Percentiles rank a stretch among this genome's conserved stretches.
phyloP scores from a whole-genome alignment of 371 early-diverging fungal genomes.

The Fennellomyces sp. region DNA sequence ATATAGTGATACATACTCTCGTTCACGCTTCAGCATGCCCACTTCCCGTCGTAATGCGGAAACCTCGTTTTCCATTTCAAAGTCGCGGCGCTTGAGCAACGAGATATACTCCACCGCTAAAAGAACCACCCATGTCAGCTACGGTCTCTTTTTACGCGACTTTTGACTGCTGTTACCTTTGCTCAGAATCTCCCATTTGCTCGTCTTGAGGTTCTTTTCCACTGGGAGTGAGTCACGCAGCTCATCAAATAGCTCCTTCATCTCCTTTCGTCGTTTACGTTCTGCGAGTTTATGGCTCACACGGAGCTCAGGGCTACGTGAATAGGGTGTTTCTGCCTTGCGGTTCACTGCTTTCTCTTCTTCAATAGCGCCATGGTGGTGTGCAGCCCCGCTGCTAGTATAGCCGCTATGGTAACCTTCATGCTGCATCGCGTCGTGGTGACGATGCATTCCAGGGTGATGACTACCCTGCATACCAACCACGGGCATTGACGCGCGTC shows the following conservation, averaged over 20 bases:
- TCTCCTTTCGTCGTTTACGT: constrained; percentile 81
- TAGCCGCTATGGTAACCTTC: constrained; percentile 2
- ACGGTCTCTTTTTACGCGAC: neutral
- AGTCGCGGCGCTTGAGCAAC: constrained; percentile 50
- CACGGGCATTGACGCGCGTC: constrained; percentile 58
- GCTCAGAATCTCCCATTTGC: constrained; percentile 87
- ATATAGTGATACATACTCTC: constrained; percentile 17
- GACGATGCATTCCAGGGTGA: constrained; percentile 18
- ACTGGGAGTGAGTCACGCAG: constrained; percentile 75
- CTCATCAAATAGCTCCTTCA: constrained; percentile 89
- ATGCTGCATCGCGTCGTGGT: constrained; percentile 4
- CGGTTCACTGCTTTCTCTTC: neutral
- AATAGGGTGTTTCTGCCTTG: constrained; percentile 64
- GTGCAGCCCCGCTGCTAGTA: neutral
- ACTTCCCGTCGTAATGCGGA: constrained; percentile 42
- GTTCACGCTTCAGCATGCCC: constrained; percentile 29
- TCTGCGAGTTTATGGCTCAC: constrained; percentile 87
- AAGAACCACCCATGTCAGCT: neutral
- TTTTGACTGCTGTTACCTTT: constrained; percentile 57
- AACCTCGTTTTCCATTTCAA: constrained; percentile 52
- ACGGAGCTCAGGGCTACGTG: constrained; percentile 70
- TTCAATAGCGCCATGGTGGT: constrained; percentile 6
- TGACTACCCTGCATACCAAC: constrained; percentile 27
- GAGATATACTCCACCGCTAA: constrained; percentile 59
- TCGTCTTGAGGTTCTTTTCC: constrained; percentile 75